Evolutionary conservation across 2,329 filamentous ascomycete genomes (phyloP).

Genomic region (Sporothrix euskadiensis): DNA sequence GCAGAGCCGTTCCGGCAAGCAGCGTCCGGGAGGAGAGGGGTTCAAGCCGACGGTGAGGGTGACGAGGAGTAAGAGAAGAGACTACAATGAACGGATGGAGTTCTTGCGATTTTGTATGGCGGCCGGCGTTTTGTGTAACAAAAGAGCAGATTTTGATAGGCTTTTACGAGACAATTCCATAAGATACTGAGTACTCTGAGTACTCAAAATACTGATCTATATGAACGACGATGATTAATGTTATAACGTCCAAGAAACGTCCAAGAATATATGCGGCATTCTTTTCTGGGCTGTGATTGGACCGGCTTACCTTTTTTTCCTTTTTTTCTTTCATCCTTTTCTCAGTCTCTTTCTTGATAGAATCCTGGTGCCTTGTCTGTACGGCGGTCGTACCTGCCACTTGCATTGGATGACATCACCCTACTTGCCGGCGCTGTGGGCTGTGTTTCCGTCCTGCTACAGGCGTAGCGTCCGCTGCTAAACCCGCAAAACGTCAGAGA

Average conservation of each 20-base stretch:
- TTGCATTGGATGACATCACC: conserved; percentile 19
- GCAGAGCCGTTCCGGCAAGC: conserved; percentile 17
- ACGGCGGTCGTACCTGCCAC: not conserved
- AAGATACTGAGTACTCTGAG: not conserved
- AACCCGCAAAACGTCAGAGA: not conserved
- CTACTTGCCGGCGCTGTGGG: not conserved
- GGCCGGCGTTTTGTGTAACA: conserved; percentile 6
- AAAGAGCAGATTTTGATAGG: not conserved
- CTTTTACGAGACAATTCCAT: not conserved
- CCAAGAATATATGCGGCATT: not conserved
- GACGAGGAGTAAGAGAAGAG: not conserved
- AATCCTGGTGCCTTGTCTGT: conserved; percentile 3
- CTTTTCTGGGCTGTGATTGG: not conserved
- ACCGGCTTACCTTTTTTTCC: too few species aligned
- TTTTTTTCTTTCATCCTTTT: not conserved
- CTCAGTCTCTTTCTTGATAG: not conserved
- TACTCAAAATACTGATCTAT: not conserved
- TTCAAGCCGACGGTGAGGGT: not conserved
- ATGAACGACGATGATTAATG: not conserved
- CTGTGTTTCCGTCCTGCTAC: not conserved
- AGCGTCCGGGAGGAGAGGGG: not conserved
- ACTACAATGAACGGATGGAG: not conserved
- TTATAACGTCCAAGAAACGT: not conserved
- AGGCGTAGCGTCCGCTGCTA: conserved; percentile 15
- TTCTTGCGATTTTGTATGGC: not conserved